Percentiles rank a stretch among this genome's conserved stretches.
phyloP scores from a whole-genome alignment of 495 filamentous ascomycete species.

The Penicillium lagena region DNA sequence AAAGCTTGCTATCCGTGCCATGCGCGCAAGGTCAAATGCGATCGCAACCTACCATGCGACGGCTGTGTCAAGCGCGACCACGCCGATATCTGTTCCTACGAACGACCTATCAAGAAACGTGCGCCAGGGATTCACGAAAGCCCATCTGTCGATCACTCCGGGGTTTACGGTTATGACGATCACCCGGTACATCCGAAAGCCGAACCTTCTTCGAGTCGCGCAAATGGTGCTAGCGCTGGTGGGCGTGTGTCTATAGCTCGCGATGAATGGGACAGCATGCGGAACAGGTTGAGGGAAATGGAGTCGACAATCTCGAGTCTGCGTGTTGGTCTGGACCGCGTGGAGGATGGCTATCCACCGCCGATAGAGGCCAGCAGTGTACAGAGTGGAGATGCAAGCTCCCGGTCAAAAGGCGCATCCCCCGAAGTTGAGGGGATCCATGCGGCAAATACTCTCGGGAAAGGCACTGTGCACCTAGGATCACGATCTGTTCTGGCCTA shows the following conservation, averaged over 20 bases:
- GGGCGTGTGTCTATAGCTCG: slow-evolving; percentile 36
- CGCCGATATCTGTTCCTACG: slow-evolving; percentile 65
- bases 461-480: slow-evolving; percentile 53
- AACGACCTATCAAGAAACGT: slow-evolving; percentile 56
- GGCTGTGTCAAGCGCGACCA: slow-evolving; percentile 70
- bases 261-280: slow-evolving; percentile 43
- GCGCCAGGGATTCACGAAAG: slow-evolving; percentile 27
- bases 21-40: slow-evolving; percentile 69
- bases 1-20: slow-evolving; percentile 68
- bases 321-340: slow-evolving; percentile 35
- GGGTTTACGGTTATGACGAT: slow-evolving; percentile 18
- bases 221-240: slow-evolving; percentile 12
- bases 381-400: slow-evolving; percentile 49
- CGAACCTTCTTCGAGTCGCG: slow-evolving; percentile 16
- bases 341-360: slow-evolving; percentile 22
- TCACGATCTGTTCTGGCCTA: slow-evolving; percentile 54
- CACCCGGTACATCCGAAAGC: slow-evolving; percentile 15
- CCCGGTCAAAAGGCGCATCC: slow-evolving; percentile 31
- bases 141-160: slow-evolving; percentile 9
- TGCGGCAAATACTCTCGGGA: slow-evolving; percentile 45
- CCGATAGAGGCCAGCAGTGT: slow-evolving; percentile 44
- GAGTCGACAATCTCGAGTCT: slow-evolving; percentile 34
- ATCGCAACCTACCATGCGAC: slow-evolving; percentile 66
- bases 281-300: slow-evolving; percentile 35
- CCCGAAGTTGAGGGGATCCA: slow-evolving; percentile 49